A percentile compares a stretch with the other conserved stretches of the same genome.
Conservation (phyloP, 2,329 filamentous ascomycete genomes). For the Lasiodiplodia gonubiensis region DNA sequence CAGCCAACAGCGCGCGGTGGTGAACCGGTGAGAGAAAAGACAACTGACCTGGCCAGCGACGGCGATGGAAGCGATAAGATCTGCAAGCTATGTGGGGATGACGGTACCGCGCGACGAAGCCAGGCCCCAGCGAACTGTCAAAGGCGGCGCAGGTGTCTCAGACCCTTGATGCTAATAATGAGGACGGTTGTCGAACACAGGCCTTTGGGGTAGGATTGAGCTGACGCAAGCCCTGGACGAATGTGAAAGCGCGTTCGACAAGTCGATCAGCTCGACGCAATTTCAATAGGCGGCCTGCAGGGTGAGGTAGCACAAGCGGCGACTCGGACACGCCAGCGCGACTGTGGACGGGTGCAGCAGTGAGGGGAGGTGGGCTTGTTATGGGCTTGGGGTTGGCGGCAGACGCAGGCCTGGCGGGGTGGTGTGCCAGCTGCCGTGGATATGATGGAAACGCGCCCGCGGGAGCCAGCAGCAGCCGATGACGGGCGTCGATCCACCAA, state of each 20-base stretch:
- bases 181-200: not conserved
- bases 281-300: not conserved
- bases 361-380: not conserved
- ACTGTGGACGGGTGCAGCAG: not conserved
- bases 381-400: not conserved
- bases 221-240: not conserved
- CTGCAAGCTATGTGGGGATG: constrained; percentile 26
- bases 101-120: constrained; percentile 5
- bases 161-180: not conserved
- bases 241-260: not conserved
- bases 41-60: constrained; percentile 21
- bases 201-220: not conserved
- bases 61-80: constrained; percentile 23
- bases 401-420: not conserved
- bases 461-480: constrained; percentile 1
- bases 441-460: not conserved
- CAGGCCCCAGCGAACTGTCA: not conserved
- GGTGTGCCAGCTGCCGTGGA: not conserved
- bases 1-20: constrained; percentile 11
- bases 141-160: constrained; percentile 16
- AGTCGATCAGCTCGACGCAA: not conserved
- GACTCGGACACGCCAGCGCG: constrained; percentile 1
- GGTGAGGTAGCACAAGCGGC: constrained; percentile 3
- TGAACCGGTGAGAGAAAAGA: constrained; percentile 20
- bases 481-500: not conserved